Base-by-base conservation (phyloP, 768 basidiomycete species). In the Rhodocollybia butyracea region DNA sequence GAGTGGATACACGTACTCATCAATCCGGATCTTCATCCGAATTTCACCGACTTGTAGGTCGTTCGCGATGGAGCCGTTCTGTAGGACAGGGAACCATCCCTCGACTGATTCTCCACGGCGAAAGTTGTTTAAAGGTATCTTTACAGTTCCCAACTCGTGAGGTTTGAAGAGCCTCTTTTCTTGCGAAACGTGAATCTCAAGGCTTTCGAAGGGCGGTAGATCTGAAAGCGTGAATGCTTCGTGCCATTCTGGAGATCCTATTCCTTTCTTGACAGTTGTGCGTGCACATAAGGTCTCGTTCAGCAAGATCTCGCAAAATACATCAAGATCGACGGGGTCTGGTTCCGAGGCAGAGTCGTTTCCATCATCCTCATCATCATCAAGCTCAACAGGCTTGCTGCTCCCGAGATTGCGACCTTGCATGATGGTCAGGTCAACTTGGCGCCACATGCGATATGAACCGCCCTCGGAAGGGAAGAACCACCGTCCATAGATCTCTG, bases 391-490 rank as follows among this genome's bases (percentile, higher is more conserved):
- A 3, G 73, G 66, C 17, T 73, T 81, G 40, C 73, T 68, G 56
- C 74, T 76, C 46, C 88, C 88, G 30, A 94, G 73, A 63, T 86
- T 85, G 38, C 90, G 83, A 12, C 84, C 91, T 69, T 90, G 87
- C 36, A 86, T 75, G 53, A 91, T 76, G 29, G 81, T 80, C 24
- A 94, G 73, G 59, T 89, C 83, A 22, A 94, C 77, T 66, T 89
- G 88, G 48, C 93, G 79, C 88, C 89, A 94, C 82, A 94, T 88
- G 53, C 92, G 85, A 69, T 90, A 92, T 11, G 88, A 81, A 6
- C 91, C 91, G 40, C 86, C 88, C 57, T 85, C 85, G 48, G 69
- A 63, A 21, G 81, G 75, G 36, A 74, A 73, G 60, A 77, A 73
- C 65, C 77, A 71, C 60, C 76, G 75, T 31, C 87, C 90, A 64